These are phyloP conservation scores for Taphrina pruni DNA, from an alignment of 1,139 yeast genomes.

Conservation along the genomic window DNA sequence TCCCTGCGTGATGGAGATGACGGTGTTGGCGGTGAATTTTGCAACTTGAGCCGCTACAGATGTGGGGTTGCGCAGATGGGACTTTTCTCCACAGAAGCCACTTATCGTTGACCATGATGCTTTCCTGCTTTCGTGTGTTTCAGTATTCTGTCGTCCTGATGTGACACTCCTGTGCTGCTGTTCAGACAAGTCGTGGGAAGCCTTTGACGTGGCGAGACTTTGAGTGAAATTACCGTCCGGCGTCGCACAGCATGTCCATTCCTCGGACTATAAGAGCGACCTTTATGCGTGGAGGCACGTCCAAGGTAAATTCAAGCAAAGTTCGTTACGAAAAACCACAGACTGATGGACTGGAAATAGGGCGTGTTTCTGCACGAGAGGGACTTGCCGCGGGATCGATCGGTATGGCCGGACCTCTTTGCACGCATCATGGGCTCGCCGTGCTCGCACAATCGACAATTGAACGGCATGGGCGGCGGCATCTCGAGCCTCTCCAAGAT, in stretches of 20 bases:
- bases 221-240: too few species aligned
- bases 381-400: conserved; percentile 13
- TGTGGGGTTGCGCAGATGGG: background rate
- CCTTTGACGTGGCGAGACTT: too few species aligned
- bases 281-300: conserved; percentile 21
- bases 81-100: background rate
- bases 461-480: conserved; percentile 32
- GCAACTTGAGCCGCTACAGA: too few species aligned
- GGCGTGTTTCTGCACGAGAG: conserved; percentile 12
- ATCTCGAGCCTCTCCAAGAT: conserved; percentile 19
- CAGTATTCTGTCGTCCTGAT: too few species aligned
- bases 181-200: too few species aligned
- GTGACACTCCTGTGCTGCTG: too few species aligned
- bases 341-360: background rate
- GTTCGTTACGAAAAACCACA: background rate
- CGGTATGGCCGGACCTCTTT: conserved; percentile 25
- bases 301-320: background rate
- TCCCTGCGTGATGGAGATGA: too few species aligned
- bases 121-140: too few species aligned
- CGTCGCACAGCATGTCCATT: too few species aligned
- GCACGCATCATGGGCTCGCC: conserved; percentile 26
- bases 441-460: conserved; percentile 11
- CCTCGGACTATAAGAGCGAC: conserved; percentile 16
- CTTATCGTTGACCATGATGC: background rate
- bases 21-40: too few species aligned